phyloP scores from a whole-genome alignment of 768 basidiomycete species.

The Lyophyllum semitale region DNA sequence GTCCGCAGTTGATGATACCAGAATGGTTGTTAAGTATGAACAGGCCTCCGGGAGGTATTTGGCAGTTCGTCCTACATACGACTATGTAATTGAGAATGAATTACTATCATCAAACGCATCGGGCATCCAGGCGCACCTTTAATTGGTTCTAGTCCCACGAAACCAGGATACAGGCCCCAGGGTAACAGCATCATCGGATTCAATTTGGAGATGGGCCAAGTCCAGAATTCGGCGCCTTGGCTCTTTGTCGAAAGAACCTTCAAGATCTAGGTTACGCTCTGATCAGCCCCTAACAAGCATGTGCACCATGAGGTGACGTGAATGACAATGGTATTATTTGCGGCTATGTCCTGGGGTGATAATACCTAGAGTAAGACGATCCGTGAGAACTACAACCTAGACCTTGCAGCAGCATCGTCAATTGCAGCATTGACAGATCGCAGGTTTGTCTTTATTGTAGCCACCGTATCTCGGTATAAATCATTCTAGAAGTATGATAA shows the following conservation, averaged over 20 bases:
- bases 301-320: not conserved
- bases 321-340: not conserved
- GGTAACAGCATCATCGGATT: too few relatives aligned
- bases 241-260: not conserved
- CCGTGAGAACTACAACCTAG: slow-evolving; percentile 36
- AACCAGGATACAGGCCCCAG: too few relatives aligned
- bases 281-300: not conserved
- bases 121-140: not conserved
- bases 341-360: not conserved
- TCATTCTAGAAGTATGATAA: slow-evolving; percentile 42
- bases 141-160: not conserved
- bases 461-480: slow-evolving; percentile 57
- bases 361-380: not conserved
- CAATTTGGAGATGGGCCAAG: too few relatives aligned
- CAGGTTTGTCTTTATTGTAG: slow-evolving; percentile 39
- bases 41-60: not conserved
- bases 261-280: not conserved
- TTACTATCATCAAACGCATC: not conserved
- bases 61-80: not conserved
- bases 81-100: not conserved
- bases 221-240: too few relatives aligned
- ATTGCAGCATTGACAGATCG: slow-evolving; percentile 33
- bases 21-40: too few relatives aligned
- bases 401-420: slow-evolving; percentile 54
- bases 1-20: too few relatives aligned